These are phyloP conservation scores for Grosmannia huntii DNA, from an alignment of 2,329 filamentous ascomycete genomes.

Conservation along the genomic window DNA sequence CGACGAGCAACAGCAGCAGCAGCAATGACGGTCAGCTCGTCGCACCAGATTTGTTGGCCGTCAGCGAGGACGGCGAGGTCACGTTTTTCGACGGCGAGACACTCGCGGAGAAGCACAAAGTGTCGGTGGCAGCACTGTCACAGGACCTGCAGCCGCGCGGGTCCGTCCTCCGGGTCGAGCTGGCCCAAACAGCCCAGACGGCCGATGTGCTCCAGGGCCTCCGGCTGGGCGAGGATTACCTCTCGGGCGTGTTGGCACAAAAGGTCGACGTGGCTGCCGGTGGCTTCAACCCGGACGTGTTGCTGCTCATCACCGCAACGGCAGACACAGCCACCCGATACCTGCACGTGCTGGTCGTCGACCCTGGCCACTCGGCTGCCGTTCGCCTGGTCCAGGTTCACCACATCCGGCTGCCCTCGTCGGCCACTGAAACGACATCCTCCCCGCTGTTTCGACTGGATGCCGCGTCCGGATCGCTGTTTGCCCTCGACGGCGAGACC, in stretches of 20 bases:
- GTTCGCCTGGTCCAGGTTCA: slow-evolving; percentile 14
- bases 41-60: slow-evolving; percentile 33
- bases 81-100: slow-evolving; percentile 46
- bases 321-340: slow-evolving; percentile 14
- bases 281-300: slow-evolving; percentile 35
- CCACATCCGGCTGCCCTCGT: slow-evolving; percentile 7
- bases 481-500: slow-evolving; percentile 40
- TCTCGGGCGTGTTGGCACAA: slow-evolving; percentile 37
- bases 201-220: slow-evolving; percentile 39
- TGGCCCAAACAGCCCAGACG: slow-evolving; percentile 31
- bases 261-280: slow-evolving; percentile 27
- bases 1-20: slow-evolving; percentile 15
- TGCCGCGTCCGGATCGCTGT: slow-evolving; percentile 47
- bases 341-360: slow-evolving; percentile 22
- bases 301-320: slow-evolving; percentile 35
- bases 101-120: slow-evolving; percentile 34
- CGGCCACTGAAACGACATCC: background rate
- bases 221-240: slow-evolving; percentile 40
- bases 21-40: background rate
- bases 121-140: slow-evolving; percentile 27
- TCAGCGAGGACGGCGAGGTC: slow-evolving; percentile 49
- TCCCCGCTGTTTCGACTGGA: slow-evolving; percentile 40
- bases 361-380: slow-evolving; percentile 7
- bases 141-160: slow-evolving; percentile 25
- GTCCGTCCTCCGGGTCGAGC: slow-evolving; percentile 32